Evolutionary conservation across 495 filamentous ascomycete genomes (phyloP), one percentile per base, ranked within the genome.

Genomic region (Platismatia glauca): DNA sequence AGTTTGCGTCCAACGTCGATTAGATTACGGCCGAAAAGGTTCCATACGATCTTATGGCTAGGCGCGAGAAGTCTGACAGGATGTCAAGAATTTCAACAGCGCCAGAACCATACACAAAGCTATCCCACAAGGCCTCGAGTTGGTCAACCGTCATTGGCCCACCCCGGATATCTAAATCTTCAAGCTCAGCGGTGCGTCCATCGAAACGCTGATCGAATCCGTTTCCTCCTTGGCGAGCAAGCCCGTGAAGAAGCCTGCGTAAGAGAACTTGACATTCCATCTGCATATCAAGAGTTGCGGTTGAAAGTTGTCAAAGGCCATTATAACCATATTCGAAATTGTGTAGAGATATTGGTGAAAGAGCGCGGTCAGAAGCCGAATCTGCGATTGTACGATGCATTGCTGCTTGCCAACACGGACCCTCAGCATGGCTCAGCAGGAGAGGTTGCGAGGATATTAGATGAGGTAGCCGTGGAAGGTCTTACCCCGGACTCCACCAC

Each of bases 351-450:
- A 9, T 74, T 96, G 27, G 74, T 96, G 57, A 73, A 76, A 35
- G 79, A 81, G 37, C 82, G 84, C 37, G 72, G 80, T 59, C 82
- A 91, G 71, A 72, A 69, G 62, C 90, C 90, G 22, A 85, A 83
- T 67, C 68, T 77, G 24, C 75, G 80, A 29, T 79, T 95, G 58
- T 96, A 92, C 72, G 81, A 86, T 64, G 82, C 84, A 1, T 75
- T 96, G 38, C 84, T 96, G 53, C 75, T 82, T 18, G 85, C 86
- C 18, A 90, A 94, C 71, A 76, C 83, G 29, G 80, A 86, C 71
- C 67, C 77, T 35, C 66, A 78, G 38, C 72, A 80, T 59, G 89
- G 90, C 4, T 88, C 89, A 34, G 84, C 86, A 9, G 75, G 72
- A 34, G 76, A 80, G 52, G 81, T 91, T 22, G 73, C 71, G 18